Evolutionary conservation across 768 basidiomycete species (phyloP).

Genomic region (Kwoniella dendrophila): DNA sequence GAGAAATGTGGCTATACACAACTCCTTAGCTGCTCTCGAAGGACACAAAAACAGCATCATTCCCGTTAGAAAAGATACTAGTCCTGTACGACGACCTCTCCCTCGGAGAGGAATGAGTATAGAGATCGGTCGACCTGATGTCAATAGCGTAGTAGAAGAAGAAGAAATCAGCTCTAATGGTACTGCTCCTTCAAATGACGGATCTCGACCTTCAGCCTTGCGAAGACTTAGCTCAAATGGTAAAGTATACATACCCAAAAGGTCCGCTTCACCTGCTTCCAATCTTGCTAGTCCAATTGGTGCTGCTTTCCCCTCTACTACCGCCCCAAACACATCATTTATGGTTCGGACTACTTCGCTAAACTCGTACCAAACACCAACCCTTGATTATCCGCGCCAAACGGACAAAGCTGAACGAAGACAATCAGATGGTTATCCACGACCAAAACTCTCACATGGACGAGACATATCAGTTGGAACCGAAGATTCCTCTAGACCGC

Average conservation of each 20-base stretch:
- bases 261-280: constrained; percentile 35
- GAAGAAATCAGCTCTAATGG: constrained; percentile 20
- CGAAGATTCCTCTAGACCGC: constrained; percentile 15
- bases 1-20: constrained; percentile 29
- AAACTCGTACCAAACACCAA: constrained; percentile 1
- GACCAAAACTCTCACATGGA: constrained; percentile 8
- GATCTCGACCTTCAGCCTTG: constrained; percentile 16
- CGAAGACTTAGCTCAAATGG: constrained; percentile 36
- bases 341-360: constrained; percentile 15
- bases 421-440: constrained; percentile 32
- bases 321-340: constrained; percentile 5
- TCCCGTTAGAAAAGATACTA: constrained; percentile 3
- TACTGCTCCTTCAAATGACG: not conserved
- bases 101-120: constrained; percentile 12
- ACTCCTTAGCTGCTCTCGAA: constrained; percentile 43
- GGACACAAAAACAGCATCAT: constrained; percentile 15
- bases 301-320: constrained; percentile 20
- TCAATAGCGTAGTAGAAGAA: constrained; percentile 28
- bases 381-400: not conserved
- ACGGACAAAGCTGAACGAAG: constrained; percentile 27
- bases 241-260: constrained; percentile 39
- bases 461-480: constrained; percentile 12
- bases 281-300: constrained; percentile 14
- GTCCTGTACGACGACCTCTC: constrained; percentile 10
- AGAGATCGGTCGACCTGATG: constrained; percentile 25